Percentiles rank a stretch among this genome's conserved stretches.
These are phyloP conservation scores for Monosiga brevicollis DNA, from an alignment of 78 protist genomes.

Conservation along the genomic window DNA sequence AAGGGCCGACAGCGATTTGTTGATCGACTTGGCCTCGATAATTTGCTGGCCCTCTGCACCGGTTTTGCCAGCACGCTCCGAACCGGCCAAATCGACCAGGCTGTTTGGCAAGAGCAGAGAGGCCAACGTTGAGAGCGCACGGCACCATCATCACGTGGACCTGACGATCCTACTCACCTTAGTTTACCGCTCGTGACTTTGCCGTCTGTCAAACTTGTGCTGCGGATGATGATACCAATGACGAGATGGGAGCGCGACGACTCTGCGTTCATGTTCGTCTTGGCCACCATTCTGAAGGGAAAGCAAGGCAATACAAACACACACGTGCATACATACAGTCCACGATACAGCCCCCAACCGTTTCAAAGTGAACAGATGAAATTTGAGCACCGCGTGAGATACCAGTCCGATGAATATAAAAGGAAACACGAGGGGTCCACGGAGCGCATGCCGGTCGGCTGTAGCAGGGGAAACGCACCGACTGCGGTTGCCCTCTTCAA, in stretches of 20 bases:
- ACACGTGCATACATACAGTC: too few relatives aligned
- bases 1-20: slow-evolving; percentile 58
- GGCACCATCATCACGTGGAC: too few relatives aligned
- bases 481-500: too few relatives aligned
- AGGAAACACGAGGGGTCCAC: too few relatives aligned
- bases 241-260: slow-evolving; percentile 31
- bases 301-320: too few relatives aligned
- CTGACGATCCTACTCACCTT: neutral
- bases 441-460: too few relatives aligned
- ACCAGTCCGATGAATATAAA: too few relatives aligned
- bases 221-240: neutral
- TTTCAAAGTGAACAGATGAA: too few relatives aligned
- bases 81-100: slow-evolving; percentile 84
- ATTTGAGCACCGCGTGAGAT: too few relatives aligned
- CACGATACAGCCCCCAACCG: too few relatives aligned
- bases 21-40: slow-evolving; percentile 70
- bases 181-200: slow-evolving; percentile 28
- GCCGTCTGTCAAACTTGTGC: slow-evolving; percentile 18
- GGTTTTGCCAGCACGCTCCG: slow-evolving; percentile 56
- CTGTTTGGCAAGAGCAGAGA: slow-evolving; percentile 8
- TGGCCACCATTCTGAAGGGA: too few relatives aligned
- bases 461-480: too few relatives aligned
- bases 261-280: slow-evolving; percentile 29
- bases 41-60: slow-evolving; percentile 65
- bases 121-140: neutral